phyloP scores from a whole-genome alignment of 192 early-diverging fungal genomes.

The Radiomyces spectabilis region DNA sequence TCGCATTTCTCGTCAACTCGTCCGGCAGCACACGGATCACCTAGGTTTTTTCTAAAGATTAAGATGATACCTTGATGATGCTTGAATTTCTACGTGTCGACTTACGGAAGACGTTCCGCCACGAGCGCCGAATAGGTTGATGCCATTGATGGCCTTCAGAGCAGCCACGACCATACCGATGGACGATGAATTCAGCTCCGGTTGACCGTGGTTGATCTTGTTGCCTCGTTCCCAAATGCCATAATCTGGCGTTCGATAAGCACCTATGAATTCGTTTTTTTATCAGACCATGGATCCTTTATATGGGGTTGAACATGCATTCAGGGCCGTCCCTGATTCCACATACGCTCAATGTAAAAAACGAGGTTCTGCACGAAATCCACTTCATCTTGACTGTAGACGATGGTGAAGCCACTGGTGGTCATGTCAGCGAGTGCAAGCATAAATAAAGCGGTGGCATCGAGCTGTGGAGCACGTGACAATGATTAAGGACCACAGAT shows the following conservation, averaged over 20 bases:
- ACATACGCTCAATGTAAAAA: constrained; percentile 74
- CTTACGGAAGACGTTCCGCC: constrained; percentile 62
- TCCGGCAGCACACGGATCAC: constrained; percentile 76
- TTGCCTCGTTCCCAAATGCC: constrained; percentile 87
- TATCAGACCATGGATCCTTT: no score
- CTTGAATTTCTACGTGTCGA: constrained; percentile 1
- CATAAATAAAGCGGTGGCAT: constrained; percentile 76
- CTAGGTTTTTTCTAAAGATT: no score
- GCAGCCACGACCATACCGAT: constrained; percentile 86
- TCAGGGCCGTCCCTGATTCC: no score
- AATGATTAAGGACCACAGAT: no score
- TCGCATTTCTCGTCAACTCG: constrained; percentile 73
- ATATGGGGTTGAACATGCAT: no score
- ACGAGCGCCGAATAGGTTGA: constrained; percentile 74
- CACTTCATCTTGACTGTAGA: constrained; percentile 77
- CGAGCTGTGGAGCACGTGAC: constrained; percentile 45
- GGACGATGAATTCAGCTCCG: constrained; percentile 78
- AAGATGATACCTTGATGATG: no score
- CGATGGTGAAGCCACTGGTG: constrained; percentile 57
- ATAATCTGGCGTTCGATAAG: constrained; percentile 77
- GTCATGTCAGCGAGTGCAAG: constrained; percentile 80
- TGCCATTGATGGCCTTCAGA: constrained; percentile 71
- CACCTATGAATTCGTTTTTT: constrained; percentile 24
- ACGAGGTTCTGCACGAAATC: constrained; percentile 80
- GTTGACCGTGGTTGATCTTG: constrained; percentile 79